phyloP scores from a whole-genome alignment of 179 eudicot species.

The Actinidia arguta region DNA sequence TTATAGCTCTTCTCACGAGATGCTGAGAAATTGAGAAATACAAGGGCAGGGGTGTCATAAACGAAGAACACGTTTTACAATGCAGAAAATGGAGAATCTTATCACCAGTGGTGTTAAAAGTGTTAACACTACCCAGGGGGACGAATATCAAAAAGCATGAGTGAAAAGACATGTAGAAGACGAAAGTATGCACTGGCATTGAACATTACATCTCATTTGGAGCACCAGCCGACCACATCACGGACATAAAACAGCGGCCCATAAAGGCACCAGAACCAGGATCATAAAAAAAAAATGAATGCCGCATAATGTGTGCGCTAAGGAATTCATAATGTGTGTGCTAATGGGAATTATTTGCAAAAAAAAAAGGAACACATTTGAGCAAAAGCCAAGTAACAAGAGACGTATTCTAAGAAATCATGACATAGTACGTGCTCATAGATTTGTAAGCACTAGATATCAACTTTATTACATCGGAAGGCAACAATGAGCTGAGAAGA shows the following conservation, averaged over 20 bases:
- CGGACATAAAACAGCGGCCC: not conserved
- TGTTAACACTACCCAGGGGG: not conserved
- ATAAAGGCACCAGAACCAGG: not conserved
- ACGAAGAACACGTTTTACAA: not conserved
- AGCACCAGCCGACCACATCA: not conserved
- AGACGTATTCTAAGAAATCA: not conserved
- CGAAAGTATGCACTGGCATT: not conserved
- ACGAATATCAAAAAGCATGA: not conserved
- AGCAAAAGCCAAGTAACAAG: not conserved
- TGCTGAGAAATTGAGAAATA: conserved; percentile 46
- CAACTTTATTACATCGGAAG: not conserved
- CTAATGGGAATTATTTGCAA: conserved; percentile 2
- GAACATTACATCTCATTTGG: not conserved
- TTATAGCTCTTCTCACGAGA: conserved; percentile 81
- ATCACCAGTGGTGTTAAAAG: not conserved
- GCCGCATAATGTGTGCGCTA: not conserved
- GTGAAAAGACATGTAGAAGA: not conserved
- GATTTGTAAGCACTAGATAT: not conserved
- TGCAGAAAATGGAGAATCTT: not conserved
- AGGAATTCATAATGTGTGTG: too few relatives aligned
- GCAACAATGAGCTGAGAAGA: not conserved
- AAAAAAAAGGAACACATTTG: not conserved
- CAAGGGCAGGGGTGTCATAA: not conserved
- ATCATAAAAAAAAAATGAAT: not conserved
- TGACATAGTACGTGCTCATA: not conserved